Evolutionary conservation across 371 early-diverging fungal species (phyloP).

Genomic region (Mortierella sp.): DNA sequence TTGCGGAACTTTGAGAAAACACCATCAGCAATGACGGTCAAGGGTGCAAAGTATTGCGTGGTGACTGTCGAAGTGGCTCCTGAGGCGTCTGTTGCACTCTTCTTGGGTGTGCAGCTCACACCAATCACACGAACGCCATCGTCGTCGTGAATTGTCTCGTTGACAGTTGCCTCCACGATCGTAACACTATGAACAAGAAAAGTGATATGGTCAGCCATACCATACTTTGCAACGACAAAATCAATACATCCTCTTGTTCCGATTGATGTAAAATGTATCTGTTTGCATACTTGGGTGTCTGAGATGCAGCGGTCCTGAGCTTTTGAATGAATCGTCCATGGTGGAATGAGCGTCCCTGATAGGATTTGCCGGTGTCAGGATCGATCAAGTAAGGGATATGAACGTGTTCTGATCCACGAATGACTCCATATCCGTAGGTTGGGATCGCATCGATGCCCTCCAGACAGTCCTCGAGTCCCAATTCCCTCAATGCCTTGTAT

Average conservation of each 20-base stretch:
- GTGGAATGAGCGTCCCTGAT: slow-evolving; percentile 90
- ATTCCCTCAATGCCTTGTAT: slow-evolving; percentile 78
- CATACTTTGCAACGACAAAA: not conserved
- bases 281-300: slow-evolving; percentile 64
- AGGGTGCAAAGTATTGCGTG: slow-evolving; percentile 67
- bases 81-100: slow-evolving; percentile 18
- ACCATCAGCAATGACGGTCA: slow-evolving; percentile 93
- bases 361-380: slow-evolving; percentile 63
- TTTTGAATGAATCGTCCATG: slow-evolving; percentile 95
- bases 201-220: not conserved
- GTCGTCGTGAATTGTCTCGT: slow-evolving; percentile 65
- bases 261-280: not conserved
- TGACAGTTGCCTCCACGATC: slow-evolving; percentile 81
- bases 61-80: slow-evolving; percentile 17
- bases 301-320: slow-evolving; percentile 78
- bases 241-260: not conserved
- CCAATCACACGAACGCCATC: slow-evolving; percentile 67
- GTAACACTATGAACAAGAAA: slow-evolving; percentile 68
- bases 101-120: slow-evolving; percentile 60
- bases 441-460: slow-evolving; percentile 91
- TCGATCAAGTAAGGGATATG: slow-evolving; percentile 73
- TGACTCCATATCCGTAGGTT: slow-evolving; percentile 90
- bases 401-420: slow-evolving; percentile 67
- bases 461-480: slow-evolving; percentile 87
- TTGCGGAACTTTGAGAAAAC: slow-evolving; percentile 96